A percentile compares a stretch with the other conserved stretches of the same genome.
These are phyloP conservation scores for Macrolepiota albuminosa DNA, from an alignment of 768 basidiomycete genomes.

Conservation along the genomic window DNA sequence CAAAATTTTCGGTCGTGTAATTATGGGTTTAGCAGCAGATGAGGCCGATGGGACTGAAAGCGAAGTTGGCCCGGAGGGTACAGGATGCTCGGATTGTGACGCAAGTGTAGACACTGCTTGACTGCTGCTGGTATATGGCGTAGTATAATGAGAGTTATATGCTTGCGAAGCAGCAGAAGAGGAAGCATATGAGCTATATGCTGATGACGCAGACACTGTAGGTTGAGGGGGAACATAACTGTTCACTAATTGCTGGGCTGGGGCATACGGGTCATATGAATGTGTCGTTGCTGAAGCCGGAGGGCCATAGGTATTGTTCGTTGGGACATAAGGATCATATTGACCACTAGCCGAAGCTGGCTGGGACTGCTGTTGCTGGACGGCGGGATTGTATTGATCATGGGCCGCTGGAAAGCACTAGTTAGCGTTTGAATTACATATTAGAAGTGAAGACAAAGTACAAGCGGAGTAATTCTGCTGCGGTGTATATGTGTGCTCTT, in stretches of 20 bases:
- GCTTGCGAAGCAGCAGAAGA: constrained; percentile 15
- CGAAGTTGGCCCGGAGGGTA: background rate
- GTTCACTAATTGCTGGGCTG: constrained; percentile 10
- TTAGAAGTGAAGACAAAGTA: constrained; percentile 3
- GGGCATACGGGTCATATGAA: constrained; percentile 24
- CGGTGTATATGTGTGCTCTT: constrained; percentile 21
- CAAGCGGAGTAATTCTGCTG: constrained; percentile 9
- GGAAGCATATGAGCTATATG: constrained; percentile 14
- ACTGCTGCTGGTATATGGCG: constrained; percentile 13
- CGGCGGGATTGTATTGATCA: constrained; percentile 10
- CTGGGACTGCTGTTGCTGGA: constrained; percentile 4
- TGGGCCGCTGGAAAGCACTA: constrained; percentile 4
- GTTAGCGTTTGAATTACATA: background rate
- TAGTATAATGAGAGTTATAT: constrained; percentile 14
- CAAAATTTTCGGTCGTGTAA: constrained; percentile 59
- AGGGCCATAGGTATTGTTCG: constrained; percentile 16
- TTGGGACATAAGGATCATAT: constrained; percentile 34
- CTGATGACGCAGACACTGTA: constrained; percentile 1
- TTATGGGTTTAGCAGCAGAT: constrained; percentile 34
- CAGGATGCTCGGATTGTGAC: constrained; percentile 2
- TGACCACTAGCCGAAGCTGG: constrained; percentile 6
- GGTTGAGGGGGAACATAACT: constrained; percentile 6
- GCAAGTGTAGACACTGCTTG: constrained; percentile 9
- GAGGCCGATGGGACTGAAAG: constrained; percentile 22
- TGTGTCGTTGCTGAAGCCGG: background rate